Percentiles rank a stretch among this genome's conserved stretches.
Conservation (phyloP, 2,329 filamentous ascomycete species). For the Verruconis gallopava region DNA sequence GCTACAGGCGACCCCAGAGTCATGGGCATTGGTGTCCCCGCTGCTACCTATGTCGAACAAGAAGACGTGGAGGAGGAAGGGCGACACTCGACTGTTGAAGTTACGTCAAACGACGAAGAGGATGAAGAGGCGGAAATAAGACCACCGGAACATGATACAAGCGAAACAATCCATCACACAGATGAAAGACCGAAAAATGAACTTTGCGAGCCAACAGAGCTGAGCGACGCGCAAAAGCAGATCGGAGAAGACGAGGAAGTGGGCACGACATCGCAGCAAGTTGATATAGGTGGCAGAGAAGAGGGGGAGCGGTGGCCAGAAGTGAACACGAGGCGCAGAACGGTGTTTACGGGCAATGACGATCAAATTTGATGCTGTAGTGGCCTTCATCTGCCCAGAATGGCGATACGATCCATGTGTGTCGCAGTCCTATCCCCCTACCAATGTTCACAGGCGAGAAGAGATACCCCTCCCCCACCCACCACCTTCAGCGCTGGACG, state of each 20-base stretch:
- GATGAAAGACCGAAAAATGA: no score
- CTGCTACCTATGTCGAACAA: neutral
- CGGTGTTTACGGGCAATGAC: neutral
- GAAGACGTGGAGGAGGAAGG: neutral
- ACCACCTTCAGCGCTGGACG: neutral
- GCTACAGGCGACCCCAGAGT: slow-evolving; percentile 35
- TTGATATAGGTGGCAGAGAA: neutral
- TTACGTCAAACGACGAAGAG: neutral
- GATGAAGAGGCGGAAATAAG: neutral
- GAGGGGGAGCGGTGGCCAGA: neutral
- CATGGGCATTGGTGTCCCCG: neutral
- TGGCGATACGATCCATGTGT: no score
- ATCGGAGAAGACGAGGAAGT: neutral
- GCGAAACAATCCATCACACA: no score
- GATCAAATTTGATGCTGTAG: no score
- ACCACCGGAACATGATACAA: no score
- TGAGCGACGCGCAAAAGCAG: neutral
- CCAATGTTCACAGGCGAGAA: no score
- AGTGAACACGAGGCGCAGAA: neutral
- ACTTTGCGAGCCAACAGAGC: neutral
- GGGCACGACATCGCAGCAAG: neutral
- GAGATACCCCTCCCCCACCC: no score
- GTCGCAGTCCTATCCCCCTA: no score
- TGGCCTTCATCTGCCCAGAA: no score
- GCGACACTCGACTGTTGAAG: neutral